Evolutionary conservation across 768 basidiomycete species (phyloP).

Genomic region (Chalciporus sphaerocephalus): DNA sequence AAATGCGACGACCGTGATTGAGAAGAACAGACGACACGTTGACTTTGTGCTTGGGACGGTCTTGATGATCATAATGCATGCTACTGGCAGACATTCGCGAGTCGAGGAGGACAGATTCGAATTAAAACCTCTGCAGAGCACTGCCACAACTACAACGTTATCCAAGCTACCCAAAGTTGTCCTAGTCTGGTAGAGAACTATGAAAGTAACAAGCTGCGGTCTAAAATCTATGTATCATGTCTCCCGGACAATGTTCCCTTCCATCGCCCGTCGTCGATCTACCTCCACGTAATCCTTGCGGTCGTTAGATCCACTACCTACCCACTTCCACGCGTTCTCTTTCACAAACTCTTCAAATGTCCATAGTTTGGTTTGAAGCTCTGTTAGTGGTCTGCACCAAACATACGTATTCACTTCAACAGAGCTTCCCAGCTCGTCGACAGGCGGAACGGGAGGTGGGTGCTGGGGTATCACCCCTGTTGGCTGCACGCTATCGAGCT

Average conservation of each 20-base stretch:
- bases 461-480: conserved; percentile 37
- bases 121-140: not conserved
- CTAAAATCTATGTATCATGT: not conserved
- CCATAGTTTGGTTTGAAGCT: conserved; percentile 66
- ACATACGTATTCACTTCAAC: conserved; percentile 71
- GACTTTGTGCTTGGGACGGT: not conserved
- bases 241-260: conserved; percentile 27
- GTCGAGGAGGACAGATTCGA: not conserved
- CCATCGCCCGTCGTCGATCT: conserved; percentile 45
- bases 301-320: conserved; percentile 37
- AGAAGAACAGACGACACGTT: conserved; percentile 15
- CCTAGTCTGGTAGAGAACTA: no score
- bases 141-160: not conserved
- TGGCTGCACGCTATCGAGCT: conserved; percentile 23
- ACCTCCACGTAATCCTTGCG: conserved; percentile 48
- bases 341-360: conserved; percentile 75
- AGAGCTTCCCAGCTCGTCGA: conserved; percentile 30
- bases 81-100: no score
- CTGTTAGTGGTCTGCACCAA: conserved; percentile 42
- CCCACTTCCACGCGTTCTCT: conserved; percentile 78
- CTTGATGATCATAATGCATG: not conserved
- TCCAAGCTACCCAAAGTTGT: not conserved
- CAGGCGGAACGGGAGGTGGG: conserved; percentile 39
- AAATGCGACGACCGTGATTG: conserved; percentile 35
- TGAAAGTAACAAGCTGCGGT: no score